Conservation (phyloP, 2,329 filamentous ascomycete species). For the Cryphonectria japonica region DNA sequence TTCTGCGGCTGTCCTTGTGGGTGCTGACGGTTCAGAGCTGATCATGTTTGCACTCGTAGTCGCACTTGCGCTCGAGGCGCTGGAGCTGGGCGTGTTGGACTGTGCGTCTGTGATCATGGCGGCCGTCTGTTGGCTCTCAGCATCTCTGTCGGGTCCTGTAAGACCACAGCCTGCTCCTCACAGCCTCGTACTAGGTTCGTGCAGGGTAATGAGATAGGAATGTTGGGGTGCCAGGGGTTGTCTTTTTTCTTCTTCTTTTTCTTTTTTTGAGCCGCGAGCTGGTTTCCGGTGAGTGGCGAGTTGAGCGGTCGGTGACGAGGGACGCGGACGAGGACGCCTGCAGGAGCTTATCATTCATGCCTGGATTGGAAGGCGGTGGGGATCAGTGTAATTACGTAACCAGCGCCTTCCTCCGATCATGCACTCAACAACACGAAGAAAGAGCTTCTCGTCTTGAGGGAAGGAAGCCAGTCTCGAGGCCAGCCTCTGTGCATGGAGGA, state of each 20-base stretch:
- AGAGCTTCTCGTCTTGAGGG: neutral
- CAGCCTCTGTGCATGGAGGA: neutral
- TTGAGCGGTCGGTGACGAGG: neutral
- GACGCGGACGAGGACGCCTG: neutral
- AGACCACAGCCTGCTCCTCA: neutral
- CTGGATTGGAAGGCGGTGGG: slow-evolving; percentile 10
- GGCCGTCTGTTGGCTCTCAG: slow-evolving; percentile 18
- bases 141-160: slow-evolving; percentile 12
- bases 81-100: slow-evolving; percentile 24
- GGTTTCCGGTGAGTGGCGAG: neutral
- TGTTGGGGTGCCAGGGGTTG: neutral
- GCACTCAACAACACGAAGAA: neutral
- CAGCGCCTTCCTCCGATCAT: neutral
- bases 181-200: neutral
- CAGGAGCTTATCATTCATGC: neutral
- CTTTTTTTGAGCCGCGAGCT: too few species aligned
- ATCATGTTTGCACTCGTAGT: neutral
- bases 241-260: too few species aligned
- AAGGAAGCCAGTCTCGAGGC: neutral
- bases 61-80: slow-evolving; percentile 10
- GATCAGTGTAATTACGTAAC: slow-evolving; percentile 5
- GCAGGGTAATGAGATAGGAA: neutral
- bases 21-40: slow-evolving; percentile 17
- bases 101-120: slow-evolving; percentile 27
- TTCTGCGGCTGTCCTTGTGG: slow-evolving; percentile 22